A percentile compares a stretch with the other conserved stretches of the same genome.
phyloP scores from a whole-genome alignment of 768 basidiomycete species.

The Erythrobasidium yunnanense region DNA sequence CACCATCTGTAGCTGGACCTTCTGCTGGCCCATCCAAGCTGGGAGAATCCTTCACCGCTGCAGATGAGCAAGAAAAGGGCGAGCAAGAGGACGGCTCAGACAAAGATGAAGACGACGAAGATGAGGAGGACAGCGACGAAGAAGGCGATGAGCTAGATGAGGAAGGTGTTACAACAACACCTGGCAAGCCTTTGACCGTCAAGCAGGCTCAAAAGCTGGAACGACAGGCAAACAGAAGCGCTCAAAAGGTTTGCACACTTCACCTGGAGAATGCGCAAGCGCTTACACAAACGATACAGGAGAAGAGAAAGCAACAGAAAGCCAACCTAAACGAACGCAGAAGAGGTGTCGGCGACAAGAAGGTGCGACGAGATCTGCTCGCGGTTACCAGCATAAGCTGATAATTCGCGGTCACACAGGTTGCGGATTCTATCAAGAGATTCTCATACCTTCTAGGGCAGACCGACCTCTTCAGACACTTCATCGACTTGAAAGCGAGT shows the following conservation, averaged over 20 bases:
- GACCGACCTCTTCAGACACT: conserved; percentile 95
- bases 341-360: conserved; percentile 16
- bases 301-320: conserved; percentile 19
- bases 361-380: background rate
- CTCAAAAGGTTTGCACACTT: conserved; percentile 1
- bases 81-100: conserved; percentile 2
- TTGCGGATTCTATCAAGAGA: conserved; percentile 85
- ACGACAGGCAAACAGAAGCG: conserved; percentile 1
- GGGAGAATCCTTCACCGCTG: conserved; percentile 7
- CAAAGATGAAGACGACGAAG: background rate
- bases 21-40: conserved; percentile 22
- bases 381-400: background rate
- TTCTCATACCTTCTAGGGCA: conserved; percentile 97
- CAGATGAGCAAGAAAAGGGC: conserved; percentile 13
- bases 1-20: background rate
- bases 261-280: too few relatives aligned
- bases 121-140: conserved; percentile 56
- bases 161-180: background rate
- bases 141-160: conserved; percentile 23
- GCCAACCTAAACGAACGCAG: conserved; percentile 18
- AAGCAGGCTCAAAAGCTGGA: conserved; percentile 24
- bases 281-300: conserved; percentile 1
- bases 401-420: conserved; percentile 45
- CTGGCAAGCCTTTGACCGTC: conserved; percentile 18
- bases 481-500: conserved; percentile 84